These are phyloP conservation scores for Plasmopara halstedii DNA, from an alignment of 352 stramenopile species.

Conservation along the genomic window DNA sequence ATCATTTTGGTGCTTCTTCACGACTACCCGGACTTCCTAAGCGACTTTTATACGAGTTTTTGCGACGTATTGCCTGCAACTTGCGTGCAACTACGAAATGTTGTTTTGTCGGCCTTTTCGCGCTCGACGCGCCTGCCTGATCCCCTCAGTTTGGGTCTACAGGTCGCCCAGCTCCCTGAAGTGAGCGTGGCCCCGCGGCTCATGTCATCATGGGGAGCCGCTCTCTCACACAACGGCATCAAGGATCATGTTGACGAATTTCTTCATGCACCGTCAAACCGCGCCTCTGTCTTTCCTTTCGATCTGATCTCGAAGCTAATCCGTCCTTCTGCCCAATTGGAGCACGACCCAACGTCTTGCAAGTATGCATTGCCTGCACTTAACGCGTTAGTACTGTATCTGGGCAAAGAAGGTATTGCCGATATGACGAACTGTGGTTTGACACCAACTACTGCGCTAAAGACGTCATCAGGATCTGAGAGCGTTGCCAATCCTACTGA, in stretches of 20 bases:
- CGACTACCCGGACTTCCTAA: conserved; percentile 98
- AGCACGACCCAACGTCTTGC: conserved; percentile 59
- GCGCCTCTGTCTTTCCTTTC: conserved; percentile 81
- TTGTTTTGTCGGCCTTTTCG: conserved; percentile 97
- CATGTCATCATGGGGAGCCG: conserved; percentile 90
- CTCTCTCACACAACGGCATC: conserved; percentile 87
- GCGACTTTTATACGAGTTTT: conserved; percentile 97
- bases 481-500: conserved; percentile 34
- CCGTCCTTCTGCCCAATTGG: conserved; percentile 45
- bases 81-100: conserved; percentile 97
- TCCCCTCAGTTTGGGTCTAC: conserved; percentile 96
- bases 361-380: conserved; percentile 92
- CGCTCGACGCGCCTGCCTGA: conserved; percentile 96
- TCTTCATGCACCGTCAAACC: conserved; percentile 83
- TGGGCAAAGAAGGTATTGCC: conserved; percentile 79
- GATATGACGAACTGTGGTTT: conserved; percentile 54
- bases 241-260: conserved; percentile 95
- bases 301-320: conserved; percentile 75
- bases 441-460: conserved; percentile 15
- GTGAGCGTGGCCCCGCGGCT: conserved; percentile 92
- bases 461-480: conserved; percentile 16
- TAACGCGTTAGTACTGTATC: conserved; percentile 83
- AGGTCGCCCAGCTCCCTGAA: conserved; percentile 96
- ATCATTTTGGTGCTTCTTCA: conserved; percentile 97
- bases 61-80: conserved; percentile 96